A percentile compares a stretch with the other conserved stretches of the same genome.
Evolutionary conservation across 805 yeast genomes (phyloP).

Genomic region (Wickerhamomyces kurtzmanii): DNA sequence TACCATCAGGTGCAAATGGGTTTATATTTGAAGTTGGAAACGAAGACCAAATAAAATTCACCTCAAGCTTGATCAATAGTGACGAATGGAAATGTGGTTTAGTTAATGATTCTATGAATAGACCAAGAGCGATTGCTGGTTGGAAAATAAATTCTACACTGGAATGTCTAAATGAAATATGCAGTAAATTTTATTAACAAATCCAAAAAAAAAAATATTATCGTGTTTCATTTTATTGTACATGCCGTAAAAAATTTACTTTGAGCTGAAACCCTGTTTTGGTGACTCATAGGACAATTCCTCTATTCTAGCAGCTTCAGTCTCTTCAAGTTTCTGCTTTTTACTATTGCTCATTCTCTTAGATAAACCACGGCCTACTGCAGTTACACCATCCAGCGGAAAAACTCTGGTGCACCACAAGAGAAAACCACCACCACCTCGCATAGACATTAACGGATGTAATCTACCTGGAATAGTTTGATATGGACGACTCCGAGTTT

Average conservation of each 20-base stretch:
- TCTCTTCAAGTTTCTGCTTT: slow-evolving; percentile 13
- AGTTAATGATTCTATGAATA: slow-evolving; percentile 38
- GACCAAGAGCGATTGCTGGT: slow-evolving; percentile 55
- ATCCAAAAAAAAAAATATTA: too few relatives aligned
- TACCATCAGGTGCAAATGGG: slow-evolving; percentile 32
- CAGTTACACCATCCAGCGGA: slow-evolving; percentile 60
- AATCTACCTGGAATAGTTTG: slow-evolving; percentile 92
- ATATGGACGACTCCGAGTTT: slow-evolving; percentile 74
- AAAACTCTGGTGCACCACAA: slow-evolving; percentile 71
- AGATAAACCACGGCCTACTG: slow-evolving; percentile 52
- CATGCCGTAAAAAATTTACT: too few relatives aligned
- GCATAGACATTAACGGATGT: slow-evolving; percentile 91
- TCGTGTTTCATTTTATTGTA: too few relatives aligned
- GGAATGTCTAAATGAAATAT: too few relatives aligned
- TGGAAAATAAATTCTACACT: slow-evolving; percentile 32
- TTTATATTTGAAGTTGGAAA: slow-evolving; percentile 78
- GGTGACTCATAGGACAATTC: too few relatives aligned
- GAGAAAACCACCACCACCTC: slow-evolving; percentile 87
- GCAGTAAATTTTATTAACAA: too few relatives aligned
- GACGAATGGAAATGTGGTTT: slow-evolving; percentile 41
- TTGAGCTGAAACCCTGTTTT: too few relatives aligned
- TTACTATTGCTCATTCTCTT: too few relatives aligned
- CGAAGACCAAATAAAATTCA: slow-evolving; percentile 38
- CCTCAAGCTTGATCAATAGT: slow-evolving; percentile 14
- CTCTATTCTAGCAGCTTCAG: too few relatives aligned